Evolutionary conservation across 116 monocot genomes (phyloP).

Genomic region (Papilionanthe hybrid): DNA sequence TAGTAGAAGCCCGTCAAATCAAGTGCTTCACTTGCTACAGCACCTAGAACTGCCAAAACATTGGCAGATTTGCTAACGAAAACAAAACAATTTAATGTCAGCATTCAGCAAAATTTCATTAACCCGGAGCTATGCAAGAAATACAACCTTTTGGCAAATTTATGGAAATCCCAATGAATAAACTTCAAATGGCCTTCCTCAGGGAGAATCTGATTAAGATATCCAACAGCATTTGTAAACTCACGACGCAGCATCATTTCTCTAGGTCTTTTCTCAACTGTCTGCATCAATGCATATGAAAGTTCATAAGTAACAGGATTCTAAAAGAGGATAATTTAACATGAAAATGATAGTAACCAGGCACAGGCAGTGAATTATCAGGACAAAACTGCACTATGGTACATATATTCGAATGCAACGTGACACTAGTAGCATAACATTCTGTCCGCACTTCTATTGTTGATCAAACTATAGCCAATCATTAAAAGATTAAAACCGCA

Average conservation of each 20-base stretch:
- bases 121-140: constrained; percentile 3
- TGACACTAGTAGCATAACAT: background rate
- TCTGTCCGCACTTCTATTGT: background rate
- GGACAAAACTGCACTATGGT: background rate
- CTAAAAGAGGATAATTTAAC: background rate
- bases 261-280: constrained; percentile 97
- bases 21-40: constrained; percentile 85
- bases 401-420: background rate
- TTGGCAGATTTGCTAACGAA: constrained; percentile 84
- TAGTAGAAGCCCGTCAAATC: constrained; percentile 96
- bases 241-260: constrained; percentile 99
- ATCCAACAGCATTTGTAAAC: constrained; percentile 86
- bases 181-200: constrained; percentile 82
- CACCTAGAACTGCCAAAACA: constrained; percentile 91
- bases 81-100: constrained; percentile 14
- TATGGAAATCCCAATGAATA: constrained; percentile 99
- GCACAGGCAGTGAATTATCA: background rate
- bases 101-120: background rate
- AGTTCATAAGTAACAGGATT: background rate
- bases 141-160: constrained; percentile 92
- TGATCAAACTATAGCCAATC: background rate
- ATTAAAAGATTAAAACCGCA: background rate
- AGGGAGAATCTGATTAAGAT: constrained; percentile 88
- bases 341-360: background rate
- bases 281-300: constrained; percentile 40